These are phyloP conservation scores for Lippia alba DNA, from an alignment of 305 asterid genomes.

Conservation along the genomic window DNA sequence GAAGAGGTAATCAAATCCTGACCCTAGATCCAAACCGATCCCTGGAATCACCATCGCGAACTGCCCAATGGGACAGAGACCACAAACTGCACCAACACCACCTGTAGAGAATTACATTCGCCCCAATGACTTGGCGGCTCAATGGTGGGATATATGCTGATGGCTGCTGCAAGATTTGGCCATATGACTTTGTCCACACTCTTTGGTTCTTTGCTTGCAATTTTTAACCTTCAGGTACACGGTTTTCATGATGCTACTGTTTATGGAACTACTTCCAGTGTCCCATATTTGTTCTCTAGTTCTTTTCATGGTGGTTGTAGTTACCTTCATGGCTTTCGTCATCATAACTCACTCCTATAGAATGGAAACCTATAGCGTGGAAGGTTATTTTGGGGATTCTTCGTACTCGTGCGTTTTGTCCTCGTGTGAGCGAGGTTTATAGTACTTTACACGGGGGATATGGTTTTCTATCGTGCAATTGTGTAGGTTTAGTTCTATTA, in stretches of 20 bases:
- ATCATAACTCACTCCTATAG: conserved; percentile 53
- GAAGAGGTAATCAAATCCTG: conserved; percentile 69
- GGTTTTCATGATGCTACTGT: conserved; percentile 80
- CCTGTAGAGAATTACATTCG: conserved; percentile 53
- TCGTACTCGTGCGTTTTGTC: conserved; percentile 15
- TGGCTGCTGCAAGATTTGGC: conserved; percentile 71
- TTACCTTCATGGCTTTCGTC: conserved; percentile 75
- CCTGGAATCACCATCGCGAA: conserved; percentile 57
- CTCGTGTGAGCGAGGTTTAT: not conserved
- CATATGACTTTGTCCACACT: conserved; percentile 66
- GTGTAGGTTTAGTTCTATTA: not conserved
- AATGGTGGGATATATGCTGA: conserved; percentile 49
- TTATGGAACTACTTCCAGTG: conserved; percentile 75
- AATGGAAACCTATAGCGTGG: conserved; percentile 59
- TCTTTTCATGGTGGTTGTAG: conserved; percentile 73
- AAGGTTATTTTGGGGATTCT: conserved; percentile 56
- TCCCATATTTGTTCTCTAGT: conserved; percentile 69
- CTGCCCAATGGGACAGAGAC: conserved; percentile 71
- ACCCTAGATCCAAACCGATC: conserved; percentile 48
- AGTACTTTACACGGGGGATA: not conserved
- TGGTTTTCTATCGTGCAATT: not conserved
- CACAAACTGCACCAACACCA: conserved; percentile 66
- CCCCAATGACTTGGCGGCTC: conserved; percentile 63
- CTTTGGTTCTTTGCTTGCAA: conserved; percentile 64
- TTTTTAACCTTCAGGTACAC: conserved; percentile 71